Percentiles rank a stretch among this genome's conserved stretches.
Evolutionary conservation across 1,284 basidiomycete genomes (phyloP).

Genomic region (Volvariella volvacea): DNA sequence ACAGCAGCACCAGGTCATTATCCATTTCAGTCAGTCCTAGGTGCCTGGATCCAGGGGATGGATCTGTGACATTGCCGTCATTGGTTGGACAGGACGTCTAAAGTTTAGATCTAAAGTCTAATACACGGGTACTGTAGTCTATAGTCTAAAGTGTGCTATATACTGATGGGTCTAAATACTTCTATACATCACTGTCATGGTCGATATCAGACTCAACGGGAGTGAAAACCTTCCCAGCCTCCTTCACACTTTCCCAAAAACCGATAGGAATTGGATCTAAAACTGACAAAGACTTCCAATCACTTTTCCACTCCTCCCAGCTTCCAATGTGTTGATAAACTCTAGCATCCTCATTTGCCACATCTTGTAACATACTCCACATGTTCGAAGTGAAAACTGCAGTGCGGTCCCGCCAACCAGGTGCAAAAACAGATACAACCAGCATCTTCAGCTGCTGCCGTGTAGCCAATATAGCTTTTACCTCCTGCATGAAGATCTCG

Average conservation of each 20-base stretch:
- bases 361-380: constrained; percentile 18
- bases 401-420: constrained; percentile 9
- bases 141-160: no score
- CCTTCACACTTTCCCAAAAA: constrained; percentile 1
- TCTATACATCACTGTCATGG: no score
- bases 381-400: constrained; percentile 21
- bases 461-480: constrained; percentile 21
- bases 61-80: no score
- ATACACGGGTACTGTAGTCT: no score
- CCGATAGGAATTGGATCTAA: neutral
- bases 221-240: no score
- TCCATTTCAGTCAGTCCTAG: no score
- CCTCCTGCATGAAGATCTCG: constrained; percentile 26
- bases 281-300: constrained; percentile 12
- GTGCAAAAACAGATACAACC: constrained; percentile 25
- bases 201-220: no score
- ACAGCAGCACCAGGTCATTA: no score
- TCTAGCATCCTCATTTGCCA: constrained; percentile 19
- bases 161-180: no score
- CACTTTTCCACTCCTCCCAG: constrained; percentile 21
- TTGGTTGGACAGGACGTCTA: no score
- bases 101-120: no score
- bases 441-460: constrained; percentile 24
- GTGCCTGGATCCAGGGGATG: no score
- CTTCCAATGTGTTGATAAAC: constrained; percentile 19